Evolutionary conservation across 2,329 filamentous ascomycete species (phyloP).

Genomic region (Aspergillus bombycis): DNA sequence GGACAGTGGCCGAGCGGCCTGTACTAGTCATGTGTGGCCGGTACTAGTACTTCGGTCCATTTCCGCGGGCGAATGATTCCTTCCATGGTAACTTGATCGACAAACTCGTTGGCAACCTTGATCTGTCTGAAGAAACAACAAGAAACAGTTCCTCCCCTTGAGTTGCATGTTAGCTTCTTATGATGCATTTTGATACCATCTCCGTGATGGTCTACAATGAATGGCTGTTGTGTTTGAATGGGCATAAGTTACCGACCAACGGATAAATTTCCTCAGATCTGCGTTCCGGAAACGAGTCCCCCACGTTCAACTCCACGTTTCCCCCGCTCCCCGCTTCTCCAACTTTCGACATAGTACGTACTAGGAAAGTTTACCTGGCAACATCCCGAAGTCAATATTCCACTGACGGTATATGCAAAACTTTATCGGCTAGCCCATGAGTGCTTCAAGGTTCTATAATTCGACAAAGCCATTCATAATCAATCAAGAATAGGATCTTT

Average conservation of each 20-base stretch:
- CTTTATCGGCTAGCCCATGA: not conserved
- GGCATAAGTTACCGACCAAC: not conserved
- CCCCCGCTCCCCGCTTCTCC: conserved; percentile 6
- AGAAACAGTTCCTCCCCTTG: not conserved
- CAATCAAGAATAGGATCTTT: not conserved
- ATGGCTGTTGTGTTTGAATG: not conserved
- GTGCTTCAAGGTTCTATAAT: not conserved
- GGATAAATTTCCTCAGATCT: not conserved
- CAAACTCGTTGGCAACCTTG: not conserved
- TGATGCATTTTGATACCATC: not conserved
- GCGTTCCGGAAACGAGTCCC: not conserved
- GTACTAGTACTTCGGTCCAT: not conserved
- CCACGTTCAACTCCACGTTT: not conserved
- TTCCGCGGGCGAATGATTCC: not conserved
- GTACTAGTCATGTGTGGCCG: not conserved
- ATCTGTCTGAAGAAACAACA: not conserved
- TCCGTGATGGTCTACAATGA: not conserved
- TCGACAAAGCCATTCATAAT: not conserved
- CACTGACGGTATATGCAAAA: not conserved
- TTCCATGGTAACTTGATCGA: not conserved
- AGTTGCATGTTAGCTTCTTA: not conserved
- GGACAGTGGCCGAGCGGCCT: not conserved
- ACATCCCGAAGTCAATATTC: not conserved
- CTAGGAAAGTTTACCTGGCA: not conserved
- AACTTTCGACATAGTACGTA: no score